phyloP scores from a whole-genome alignment of 108 stramenopile species.

The Nannochloropsis oceanica region DNA sequence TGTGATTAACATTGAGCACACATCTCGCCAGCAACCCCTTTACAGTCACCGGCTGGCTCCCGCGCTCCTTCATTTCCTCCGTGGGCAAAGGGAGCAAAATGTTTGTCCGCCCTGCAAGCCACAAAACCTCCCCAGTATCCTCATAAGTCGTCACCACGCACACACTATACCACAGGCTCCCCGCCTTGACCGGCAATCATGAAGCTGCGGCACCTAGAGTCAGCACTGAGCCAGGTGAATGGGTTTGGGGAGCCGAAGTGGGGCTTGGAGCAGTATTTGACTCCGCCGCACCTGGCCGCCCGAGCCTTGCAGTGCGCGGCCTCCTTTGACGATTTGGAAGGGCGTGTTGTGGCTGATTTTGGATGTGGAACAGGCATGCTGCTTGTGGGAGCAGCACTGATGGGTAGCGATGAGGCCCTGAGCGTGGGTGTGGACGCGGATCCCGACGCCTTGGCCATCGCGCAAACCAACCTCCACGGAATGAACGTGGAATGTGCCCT shows the following conservation, averaged over 20 bases:
- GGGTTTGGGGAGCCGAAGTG: slow-evolving; percentile 48
- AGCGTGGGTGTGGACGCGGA: slow-evolving; percentile 69
- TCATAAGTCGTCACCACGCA: no score
- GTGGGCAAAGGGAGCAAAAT: no score
- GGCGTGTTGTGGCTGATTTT: slow-evolving; percentile 56
- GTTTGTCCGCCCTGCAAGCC: no score
- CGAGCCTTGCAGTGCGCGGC: slow-evolving; percentile 55
- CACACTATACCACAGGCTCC: no score
- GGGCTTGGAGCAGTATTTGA: slow-evolving; percentile 73
- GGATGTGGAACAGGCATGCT: slow-evolving; percentile 92
- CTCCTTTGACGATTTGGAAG: slow-evolving; percentile 34
- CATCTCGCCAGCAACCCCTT: no score
- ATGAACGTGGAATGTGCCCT: slow-evolving; percentile 26
- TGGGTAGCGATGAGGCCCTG: slow-evolving; percentile 40
- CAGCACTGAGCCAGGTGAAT: slow-evolving; percentile 56
- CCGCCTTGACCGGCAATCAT: slow-evolving; percentile 10
- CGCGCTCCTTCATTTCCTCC: no score
- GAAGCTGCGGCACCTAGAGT: slow-evolving; percentile 85
- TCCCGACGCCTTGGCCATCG: slow-evolving; percentile 51
- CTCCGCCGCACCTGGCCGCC: slow-evolving; percentile 58
- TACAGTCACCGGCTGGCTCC: no score
- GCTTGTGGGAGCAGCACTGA: slow-evolving; percentile 50
- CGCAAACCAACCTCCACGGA: slow-evolving; percentile 24
- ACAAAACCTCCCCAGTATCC: no score
- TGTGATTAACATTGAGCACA: no score